Base-by-base conservation (phyloP, 2,329 filamentous ascomycete genomes). In the Exserohilum turcica region DNA sequence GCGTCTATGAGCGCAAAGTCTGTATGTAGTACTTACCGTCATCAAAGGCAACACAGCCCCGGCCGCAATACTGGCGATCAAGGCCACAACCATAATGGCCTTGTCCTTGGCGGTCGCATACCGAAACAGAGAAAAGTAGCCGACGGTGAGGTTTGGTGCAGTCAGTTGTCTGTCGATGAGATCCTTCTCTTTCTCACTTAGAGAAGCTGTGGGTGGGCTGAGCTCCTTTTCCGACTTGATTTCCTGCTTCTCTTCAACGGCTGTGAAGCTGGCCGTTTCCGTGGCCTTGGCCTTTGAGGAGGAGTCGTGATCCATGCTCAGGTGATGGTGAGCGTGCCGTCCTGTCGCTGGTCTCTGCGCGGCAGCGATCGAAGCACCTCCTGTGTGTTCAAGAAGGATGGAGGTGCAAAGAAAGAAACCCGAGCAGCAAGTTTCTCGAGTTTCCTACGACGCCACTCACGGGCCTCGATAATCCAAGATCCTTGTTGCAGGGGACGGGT, bases 1-100 rank as follows among this genome's bases (percentile, higher is more conserved):
- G 24, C 8, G 7, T 16, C 10, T 12, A 6, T 16, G 8, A 9
- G 18, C 3, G 4, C 2, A 8, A n/a, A 13, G 21, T 6, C 28
- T 7, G 3, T n/a, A 16, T 24, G 10, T 32, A 8, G 28, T 29
- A 47, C 55, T 48, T 70, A 74, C 67, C 24, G 90, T 93, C 85
- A 94, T 93, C 8, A 79, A 47, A 5, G 91, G 91, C 56, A 93
- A 74, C 6, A 88, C 87, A 49, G 89, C 89, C 55, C 91, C 90
- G 15, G 85, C 87, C 29, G 81, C 85, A 60, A 92, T 89, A 59
- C 89, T 82, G 52, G 84, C 84, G 48, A 93, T 64, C 24, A 79
- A 70, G 44, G 86, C 84, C 48, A 90, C 73, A 9, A 64, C 45
- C 68, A 79, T 78, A 50, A 80, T 73, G 2, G 73, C 13, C 6